phyloP scores from a whole-genome alignment of 768 basidiomycete genomes.

The Lentinula aciculospora region DNA sequence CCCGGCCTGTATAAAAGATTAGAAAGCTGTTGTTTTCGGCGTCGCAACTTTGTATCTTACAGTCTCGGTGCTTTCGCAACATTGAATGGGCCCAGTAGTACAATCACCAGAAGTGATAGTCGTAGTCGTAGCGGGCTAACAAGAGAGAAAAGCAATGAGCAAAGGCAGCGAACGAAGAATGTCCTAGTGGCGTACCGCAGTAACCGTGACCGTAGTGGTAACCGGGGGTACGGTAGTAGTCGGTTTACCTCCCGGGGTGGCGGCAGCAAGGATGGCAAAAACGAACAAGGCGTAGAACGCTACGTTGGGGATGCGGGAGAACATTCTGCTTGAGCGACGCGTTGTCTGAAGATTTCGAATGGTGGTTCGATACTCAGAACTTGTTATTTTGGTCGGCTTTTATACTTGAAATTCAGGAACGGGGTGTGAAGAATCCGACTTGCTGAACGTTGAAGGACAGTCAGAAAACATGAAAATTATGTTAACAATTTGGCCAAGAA shows the following conservation, averaged over 20 bases:
- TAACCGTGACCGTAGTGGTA: slow-evolving; percentile 1
- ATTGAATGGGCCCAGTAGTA: not conserved
- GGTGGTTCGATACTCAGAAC: not conserved
- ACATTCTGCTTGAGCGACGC: not conserved
- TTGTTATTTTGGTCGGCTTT: not conserved
- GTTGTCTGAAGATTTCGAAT: not conserved
- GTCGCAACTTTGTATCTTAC: not conserved
- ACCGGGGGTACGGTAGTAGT: not conserved
- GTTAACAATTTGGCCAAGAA: no score
- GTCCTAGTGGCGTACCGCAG: not conserved
- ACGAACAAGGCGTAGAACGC: slow-evolving; percentile 1
- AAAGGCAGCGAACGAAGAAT: no score
- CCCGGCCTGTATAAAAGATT: not conserved
- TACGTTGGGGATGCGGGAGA: not conserved
- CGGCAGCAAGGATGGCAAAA: slow-evolving; percentile 3
- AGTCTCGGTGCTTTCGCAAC: not conserved
- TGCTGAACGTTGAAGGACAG: no score
- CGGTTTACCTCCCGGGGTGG: not conserved
- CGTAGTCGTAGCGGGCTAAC: not conserved
- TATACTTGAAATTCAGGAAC: not conserved
- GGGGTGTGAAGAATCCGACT: no score
- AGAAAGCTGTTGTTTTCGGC: not conserved
- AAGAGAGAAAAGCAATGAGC: not conserved
- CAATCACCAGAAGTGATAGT: not conserved
- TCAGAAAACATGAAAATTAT: no score